Evolutionary conservation across 768 basidiomycete species (phyloP), one percentile per base, ranked within the genome.

Genomic region (Megacollybia marginata): DNA sequence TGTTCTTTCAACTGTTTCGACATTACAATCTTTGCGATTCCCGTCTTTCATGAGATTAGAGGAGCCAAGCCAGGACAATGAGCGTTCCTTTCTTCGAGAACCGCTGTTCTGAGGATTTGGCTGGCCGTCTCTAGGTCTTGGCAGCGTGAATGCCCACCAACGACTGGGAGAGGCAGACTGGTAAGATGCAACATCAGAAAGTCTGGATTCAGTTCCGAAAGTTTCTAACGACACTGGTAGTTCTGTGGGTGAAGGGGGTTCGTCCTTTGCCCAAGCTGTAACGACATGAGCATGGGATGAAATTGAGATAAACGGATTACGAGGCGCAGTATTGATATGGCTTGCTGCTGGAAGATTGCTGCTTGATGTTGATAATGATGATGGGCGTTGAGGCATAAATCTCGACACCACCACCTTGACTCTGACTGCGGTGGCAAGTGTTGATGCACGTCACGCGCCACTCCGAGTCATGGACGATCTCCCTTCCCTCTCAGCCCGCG

Each of bases 251-350:
- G 87, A 88, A 4, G 86, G 85, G 4, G 87, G 87, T 59, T 92
- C 89, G 61, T 91, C 84, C 56, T 78, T 73, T 4, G 88, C 89
- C 88, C 88, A 92, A 45, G 89, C 88, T 92, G 54, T 31, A 46
- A 35, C 19, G 19, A 28, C 50, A 34, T 44, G 55, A 48, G n/a
- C 43, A 51, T 40, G 36, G 12, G 35, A 42, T 35, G 33, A 35
- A 32, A 40, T 51, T 28, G 45, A 31, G 38, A 38, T 33, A 33
- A 31, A 43, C 34, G 23, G 13, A 47, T 59, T 64, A 89, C 87
- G 86, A 52, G 87, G 87, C 32, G 75, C 70, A 48, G 85, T 87
- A 50, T 87, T 68, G 52, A 88, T 80, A 1, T 74, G 73, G 52
- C 73, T 67, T 31, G 75, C 62, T 33, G 73, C 74, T 5, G 81